These are phyloP conservation scores for Auxenochlorella pyrenoidosa DNA, from an alignment of 139 green algal species.

Conservation along the genomic window DNA sequence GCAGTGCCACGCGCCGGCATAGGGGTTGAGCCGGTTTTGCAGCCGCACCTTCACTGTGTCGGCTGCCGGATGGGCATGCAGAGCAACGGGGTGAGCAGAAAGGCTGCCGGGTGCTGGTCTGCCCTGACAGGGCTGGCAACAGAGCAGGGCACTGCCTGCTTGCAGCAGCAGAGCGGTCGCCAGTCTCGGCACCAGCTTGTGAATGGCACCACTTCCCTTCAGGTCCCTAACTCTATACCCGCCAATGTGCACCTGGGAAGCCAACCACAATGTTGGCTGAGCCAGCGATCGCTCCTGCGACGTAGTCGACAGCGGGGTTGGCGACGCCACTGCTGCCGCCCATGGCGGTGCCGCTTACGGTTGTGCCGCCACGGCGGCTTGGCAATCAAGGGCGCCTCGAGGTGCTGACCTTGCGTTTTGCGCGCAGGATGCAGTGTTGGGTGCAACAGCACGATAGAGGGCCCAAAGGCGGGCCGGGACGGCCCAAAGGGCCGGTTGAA, in stretches of 20 bases:
- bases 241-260: not conserved
- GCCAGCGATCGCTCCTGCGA: constrained; percentile 42
- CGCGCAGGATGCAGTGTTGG: no score
- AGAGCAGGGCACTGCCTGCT: not conserved
- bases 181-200: no score
- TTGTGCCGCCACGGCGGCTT: no score
- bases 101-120: no score
- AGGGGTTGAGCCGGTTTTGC: constrained; percentile 57
- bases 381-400: no score
- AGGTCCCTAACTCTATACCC: not conserved
- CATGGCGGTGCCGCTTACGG: not conserved
- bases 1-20: constrained; percentile 58
- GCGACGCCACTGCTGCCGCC: not conserved
- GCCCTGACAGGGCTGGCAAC: no score
- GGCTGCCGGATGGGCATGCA: not conserved
- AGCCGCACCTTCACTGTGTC: constrained; percentile 77
- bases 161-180: not conserved
- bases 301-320: constrained; percentile 9
- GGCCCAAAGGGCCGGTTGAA: no score
- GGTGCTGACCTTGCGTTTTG: no score
- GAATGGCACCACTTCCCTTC: not conserved
- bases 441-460: no score
- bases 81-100: no score
- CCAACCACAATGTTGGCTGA: constrained; percentile 42
- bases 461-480: no score